Percentiles rank a stretch among this genome's conserved stretches.
Conservation (phyloP, 2,329 filamentous ascomycete species). For the Xylariaceae sp. region DNA sequence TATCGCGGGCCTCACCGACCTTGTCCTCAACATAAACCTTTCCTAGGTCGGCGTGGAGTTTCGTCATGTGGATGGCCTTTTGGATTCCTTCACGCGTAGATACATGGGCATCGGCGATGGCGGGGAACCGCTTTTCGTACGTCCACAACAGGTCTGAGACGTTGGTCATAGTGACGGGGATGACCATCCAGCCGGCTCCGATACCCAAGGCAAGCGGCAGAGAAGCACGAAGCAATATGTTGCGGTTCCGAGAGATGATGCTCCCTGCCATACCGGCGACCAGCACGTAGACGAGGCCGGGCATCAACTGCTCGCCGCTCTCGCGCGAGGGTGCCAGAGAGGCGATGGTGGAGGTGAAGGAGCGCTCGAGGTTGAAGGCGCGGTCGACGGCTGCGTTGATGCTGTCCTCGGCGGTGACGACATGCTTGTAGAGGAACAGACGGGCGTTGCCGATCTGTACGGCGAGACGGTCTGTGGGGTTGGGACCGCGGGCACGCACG, state of each 20-base stretch:
- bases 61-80: slow-evolving; percentile 68
- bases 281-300: slow-evolving; percentile 85
- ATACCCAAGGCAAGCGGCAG: slow-evolving; percentile 78
- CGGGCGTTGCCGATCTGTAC: slow-evolving; percentile 75
- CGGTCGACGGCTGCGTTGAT: slow-evolving; percentile 79
- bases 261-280: slow-evolving; percentile 93
- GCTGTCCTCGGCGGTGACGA: slow-evolving; percentile 70
- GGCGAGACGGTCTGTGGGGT: slow-evolving; percentile 86
- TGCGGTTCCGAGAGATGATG: slow-evolving; percentile 85
- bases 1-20: slow-evolving; percentile 70
- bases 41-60: slow-evolving; percentile 68
- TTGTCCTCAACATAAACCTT: slow-evolving; percentile 74
- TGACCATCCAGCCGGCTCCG: slow-evolving; percentile 74
- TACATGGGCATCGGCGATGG: slow-evolving; percentile 76
- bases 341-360: slow-evolving; percentile 84
- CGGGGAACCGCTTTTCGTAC: slow-evolving; percentile 87
- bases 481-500: slow-evolving; percentile 48
- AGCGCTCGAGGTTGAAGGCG: slow-evolving; percentile 80
- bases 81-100: slow-evolving; percentile 64
- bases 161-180: slow-evolving; percentile 89
- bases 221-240: slow-evolving; percentile 72
- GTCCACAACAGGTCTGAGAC: slow-evolving; percentile 81
- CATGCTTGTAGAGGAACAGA: slow-evolving; percentile 73
- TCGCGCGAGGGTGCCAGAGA: slow-evolving; percentile 82
- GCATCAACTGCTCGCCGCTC: slow-evolving; percentile 83